Conservation (phyloP, 2,329 filamentous ascomycete species). For the Aspergillus bombycis region DNA sequence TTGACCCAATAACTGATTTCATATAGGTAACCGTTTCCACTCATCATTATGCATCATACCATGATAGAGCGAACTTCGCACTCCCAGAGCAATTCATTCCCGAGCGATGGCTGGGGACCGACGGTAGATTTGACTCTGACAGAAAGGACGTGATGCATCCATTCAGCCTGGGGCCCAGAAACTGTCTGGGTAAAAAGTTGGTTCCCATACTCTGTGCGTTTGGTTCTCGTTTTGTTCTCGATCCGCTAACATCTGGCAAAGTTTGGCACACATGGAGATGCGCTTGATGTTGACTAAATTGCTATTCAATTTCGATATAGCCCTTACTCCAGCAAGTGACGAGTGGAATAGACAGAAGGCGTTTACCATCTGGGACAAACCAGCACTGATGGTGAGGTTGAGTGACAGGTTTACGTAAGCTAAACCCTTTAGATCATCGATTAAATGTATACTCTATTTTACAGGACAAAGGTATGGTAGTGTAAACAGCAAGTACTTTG, state of each 20-base stretch:
- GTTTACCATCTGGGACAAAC: constrained; percentile 33
- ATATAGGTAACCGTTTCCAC: constrained; percentile 11
- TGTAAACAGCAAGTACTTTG: too few species aligned
- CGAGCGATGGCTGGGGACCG: constrained; percentile 26
- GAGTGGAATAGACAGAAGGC: constrained; percentile 28
- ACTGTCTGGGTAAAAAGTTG: constrained; percentile 19
- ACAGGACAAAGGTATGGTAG: too few species aligned
- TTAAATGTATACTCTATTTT: too few species aligned
- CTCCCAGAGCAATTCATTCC: constrained; percentile 23
- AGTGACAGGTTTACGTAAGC: background rate
- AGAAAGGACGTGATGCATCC: constrained; percentile 19
- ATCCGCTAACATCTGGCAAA: background rate
- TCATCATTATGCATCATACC: constrained; percentile 12
- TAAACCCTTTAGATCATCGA: too few species aligned
- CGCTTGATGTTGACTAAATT: constrained; percentile 31
- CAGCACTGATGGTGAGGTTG: constrained; percentile 17
- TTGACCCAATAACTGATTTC: background rate
- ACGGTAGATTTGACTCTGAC: constrained; percentile 22
- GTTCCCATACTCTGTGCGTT: background rate
- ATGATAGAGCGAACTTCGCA: constrained; percentile 13
- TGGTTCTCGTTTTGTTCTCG: too few species aligned
- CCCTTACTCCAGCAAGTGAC: constrained; percentile 13
- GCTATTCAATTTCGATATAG: constrained; percentile 30
- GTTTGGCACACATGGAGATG: constrained; percentile 30
- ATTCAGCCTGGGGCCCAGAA: constrained; percentile 15